Percentiles rank a stretch among this genome's conserved stretches.
Conservation (phyloP, 2,329 filamentous ascomycete genomes). For the Fusarium cyanostomum region DNA sequence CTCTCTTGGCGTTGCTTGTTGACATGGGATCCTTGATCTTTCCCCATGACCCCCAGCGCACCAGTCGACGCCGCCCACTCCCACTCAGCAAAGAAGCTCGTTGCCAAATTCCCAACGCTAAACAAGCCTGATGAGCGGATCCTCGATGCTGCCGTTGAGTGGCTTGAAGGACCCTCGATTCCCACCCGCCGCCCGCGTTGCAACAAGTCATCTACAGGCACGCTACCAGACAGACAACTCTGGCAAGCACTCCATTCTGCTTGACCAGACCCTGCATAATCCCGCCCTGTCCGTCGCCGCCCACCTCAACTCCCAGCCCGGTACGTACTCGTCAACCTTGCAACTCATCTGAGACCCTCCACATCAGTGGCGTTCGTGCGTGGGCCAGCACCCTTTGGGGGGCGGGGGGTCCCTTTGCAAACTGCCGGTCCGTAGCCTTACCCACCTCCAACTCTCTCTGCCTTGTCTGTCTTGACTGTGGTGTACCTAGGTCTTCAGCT, state of each 20-base stretch:
- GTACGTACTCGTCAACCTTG: conserved; percentile 36
- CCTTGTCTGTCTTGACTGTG: conserved; percentile 2
- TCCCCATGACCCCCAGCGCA: conserved; percentile 40
- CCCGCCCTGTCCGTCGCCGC: conserved; percentile 36
- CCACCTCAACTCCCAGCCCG: conserved; percentile 40
- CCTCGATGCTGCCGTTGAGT: conserved; percentile 45
- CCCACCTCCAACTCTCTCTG: conserved; percentile 35
- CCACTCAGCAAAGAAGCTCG: conserved; percentile 34
- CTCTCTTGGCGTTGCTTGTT: conserved; percentile 42
- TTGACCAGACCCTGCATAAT: conserved; percentile 47
- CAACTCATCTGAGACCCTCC: conserved; percentile 45
- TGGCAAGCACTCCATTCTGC: conserved; percentile 28
- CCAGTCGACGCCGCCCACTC: conserved; percentile 36
- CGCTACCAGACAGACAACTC: conserved; percentile 23
- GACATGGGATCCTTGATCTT: conserved; percentile 39
- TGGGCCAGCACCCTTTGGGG: conserved; percentile 33
- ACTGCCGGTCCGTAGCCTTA: conserved; percentile 47
- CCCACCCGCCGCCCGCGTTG: conserved; percentile 34
- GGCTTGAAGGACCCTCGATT: conserved; percentile 42
- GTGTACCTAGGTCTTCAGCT: conserved; percentile 16
- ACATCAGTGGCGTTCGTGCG: conserved; percentile 45
- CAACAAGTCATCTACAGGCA: conserved; percentile 34
- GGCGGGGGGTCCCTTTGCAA: conserved; percentile 42
- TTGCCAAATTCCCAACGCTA: conserved; percentile 43
- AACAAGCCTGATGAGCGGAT: conserved; percentile 39